A percentile compares a stretch with the other conserved stretches of the same genome.
Conservation (phyloP, 108 stramenopile genomes). For the Ochromonas danica region DNA sequence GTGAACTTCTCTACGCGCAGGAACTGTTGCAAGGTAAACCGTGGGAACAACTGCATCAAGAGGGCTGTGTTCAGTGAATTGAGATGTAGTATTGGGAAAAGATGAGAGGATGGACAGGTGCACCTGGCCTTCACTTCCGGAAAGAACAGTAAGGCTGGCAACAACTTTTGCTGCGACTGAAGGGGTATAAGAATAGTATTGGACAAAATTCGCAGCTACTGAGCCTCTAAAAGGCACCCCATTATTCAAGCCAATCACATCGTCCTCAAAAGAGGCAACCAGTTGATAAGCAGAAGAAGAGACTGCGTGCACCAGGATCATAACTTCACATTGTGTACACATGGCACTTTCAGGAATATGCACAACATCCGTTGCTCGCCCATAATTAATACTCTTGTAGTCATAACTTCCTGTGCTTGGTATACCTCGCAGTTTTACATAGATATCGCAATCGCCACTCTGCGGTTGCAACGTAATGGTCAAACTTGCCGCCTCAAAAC, state of each 20-base stretch:
- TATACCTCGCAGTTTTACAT: not conserved
- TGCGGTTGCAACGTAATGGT: not conserved
- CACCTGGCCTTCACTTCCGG: too few relatives aligned
- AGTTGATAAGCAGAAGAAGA: not conserved
- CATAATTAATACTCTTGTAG: not conserved
- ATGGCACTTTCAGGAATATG: not conserved
- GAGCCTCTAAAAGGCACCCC: conserved; percentile 4
- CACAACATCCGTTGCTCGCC: not conserved
- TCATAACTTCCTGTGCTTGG: not conserved
- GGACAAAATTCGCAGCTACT: conserved; percentile 2
- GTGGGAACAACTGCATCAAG: not conserved
- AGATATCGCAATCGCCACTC: conserved; percentile 8
- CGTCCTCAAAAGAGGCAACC: not conserved
- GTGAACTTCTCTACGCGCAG: not conserved
- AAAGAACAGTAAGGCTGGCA: too few relatives aligned
- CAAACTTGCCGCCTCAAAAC: conserved; percentile 18
- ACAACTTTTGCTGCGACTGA: too few relatives aligned
- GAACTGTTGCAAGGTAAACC: not conserved
- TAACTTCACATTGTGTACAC: not conserved
- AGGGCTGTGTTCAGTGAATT: too few relatives aligned
- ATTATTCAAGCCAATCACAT: not conserved
- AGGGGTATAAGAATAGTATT: conserved; percentile 5
- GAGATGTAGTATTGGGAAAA: too few relatives aligned
- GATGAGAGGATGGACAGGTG: too few relatives aligned
- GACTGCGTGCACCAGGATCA: not conserved